Evolutionary conservation across 2,329 filamentous ascomycete genomes (phyloP).

Genomic region (Diaporthe batatas): DNA sequence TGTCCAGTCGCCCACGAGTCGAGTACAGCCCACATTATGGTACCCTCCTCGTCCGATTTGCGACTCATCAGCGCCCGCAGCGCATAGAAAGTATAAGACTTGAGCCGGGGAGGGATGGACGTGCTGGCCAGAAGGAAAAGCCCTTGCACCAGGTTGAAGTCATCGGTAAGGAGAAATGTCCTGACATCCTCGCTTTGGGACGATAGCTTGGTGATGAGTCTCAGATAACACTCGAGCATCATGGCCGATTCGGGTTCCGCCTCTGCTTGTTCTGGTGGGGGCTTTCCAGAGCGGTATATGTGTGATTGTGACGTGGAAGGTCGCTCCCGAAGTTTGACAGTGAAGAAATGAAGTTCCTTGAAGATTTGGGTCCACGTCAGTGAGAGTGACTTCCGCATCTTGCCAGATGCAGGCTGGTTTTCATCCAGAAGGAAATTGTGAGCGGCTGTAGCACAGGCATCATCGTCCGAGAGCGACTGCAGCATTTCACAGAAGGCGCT

Average conservation of each 20-base stretch:
- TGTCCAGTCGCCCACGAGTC: conserved; percentile 82
- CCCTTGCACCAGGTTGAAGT: conserved; percentile 78
- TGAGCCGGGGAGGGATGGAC: conserved; percentile 70
- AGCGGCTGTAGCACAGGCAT: conserved; percentile 84
- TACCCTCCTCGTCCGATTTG: conserved; percentile 76
- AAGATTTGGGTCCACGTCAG: conserved; percentile 96
- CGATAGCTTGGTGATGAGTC: conserved; percentile 86
- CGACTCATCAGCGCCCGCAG: conserved; percentile 81
- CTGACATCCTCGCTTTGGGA: conserved; percentile 80
- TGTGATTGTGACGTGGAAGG: conserved; percentile 68
- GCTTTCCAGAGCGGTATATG: conserved; percentile 70
- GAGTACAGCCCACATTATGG: conserved; percentile 82
- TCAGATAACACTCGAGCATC: conserved; percentile 95
- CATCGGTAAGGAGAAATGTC: conserved; percentile 74
- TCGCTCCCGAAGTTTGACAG: conserved; percentile 81
- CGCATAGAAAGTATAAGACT: conserved; percentile 86
- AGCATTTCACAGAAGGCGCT: conserved; percentile 98
- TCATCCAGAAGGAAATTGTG: conserved; percentile 94
- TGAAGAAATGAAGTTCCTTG: conserved; percentile 88
- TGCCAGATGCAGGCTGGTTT: conserved; percentile 77
- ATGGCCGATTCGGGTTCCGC: conserved; percentile 92
- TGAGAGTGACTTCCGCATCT: conserved; percentile 84
- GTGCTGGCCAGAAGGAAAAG: conserved; percentile 86
- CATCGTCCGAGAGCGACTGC: conserved; percentile 85
- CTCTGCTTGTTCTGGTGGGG: conserved; percentile 77